These are phyloP conservation scores for Rhytidhysteron rufulum DNA, from an alignment of 2,329 filamentous ascomycete genomes.

Conservation along the genomic window DNA sequence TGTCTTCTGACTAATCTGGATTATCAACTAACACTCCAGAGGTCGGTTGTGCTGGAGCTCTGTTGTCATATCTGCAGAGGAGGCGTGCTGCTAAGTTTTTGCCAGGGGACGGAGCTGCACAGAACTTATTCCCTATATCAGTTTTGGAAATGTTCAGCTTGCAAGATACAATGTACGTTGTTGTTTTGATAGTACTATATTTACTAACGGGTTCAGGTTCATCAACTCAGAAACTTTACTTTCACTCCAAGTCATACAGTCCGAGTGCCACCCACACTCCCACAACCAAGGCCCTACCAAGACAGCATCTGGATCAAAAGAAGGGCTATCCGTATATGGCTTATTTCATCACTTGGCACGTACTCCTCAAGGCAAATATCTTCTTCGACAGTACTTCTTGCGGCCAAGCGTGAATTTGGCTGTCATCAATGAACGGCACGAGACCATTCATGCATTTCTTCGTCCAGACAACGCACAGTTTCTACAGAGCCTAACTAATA, in stretches of 20 bases:
- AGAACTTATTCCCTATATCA: constrained; percentile 57
- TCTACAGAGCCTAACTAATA: constrained; percentile 55
- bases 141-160: constrained; percentile 74
- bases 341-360: constrained; percentile 71
- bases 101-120: constrained; percentile 54
- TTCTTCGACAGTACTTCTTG: constrained; percentile 76
- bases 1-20: too few species aligned
- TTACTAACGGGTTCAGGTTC: too few species aligned
- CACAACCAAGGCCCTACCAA: constrained; percentile 68
- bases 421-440: constrained; percentile 68
- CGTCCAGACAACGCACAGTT: constrained; percentile 61
- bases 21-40: constrained; percentile 21
- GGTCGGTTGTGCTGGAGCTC: constrained; percentile 81
- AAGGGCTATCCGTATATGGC: constrained; percentile 78
- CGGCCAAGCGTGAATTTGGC: constrained; percentile 68
- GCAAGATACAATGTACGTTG: constrained; percentile 54
- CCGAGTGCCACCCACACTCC: constrained; percentile 77
- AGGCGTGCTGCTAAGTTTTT: constrained; percentile 61
- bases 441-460: constrained; percentile 64
- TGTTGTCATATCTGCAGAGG: constrained; percentile 75
- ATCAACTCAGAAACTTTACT: constrained; percentile 75
- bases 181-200: too few species aligned
- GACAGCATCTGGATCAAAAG: constrained; percentile 64
- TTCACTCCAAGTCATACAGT: constrained; percentile 80
- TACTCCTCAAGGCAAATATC: constrained; percentile 73